These are phyloP conservation scores for Ambrosiella cleistominuta DNA, from an alignment of 2,329 filamentous ascomycete genomes.

Conservation along the genomic window DNA sequence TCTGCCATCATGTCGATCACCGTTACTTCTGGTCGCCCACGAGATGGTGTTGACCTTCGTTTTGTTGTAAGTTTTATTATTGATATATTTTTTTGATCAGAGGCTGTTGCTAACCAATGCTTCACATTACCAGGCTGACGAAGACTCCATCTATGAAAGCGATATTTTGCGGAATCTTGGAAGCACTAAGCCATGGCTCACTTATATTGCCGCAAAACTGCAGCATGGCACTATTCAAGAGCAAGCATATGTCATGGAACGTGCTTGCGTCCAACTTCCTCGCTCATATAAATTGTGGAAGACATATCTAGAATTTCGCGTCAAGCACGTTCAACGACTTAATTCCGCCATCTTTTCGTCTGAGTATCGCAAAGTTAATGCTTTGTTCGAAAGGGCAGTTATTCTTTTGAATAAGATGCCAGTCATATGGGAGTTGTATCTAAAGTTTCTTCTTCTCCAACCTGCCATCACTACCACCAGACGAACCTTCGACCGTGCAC, in stretches of 20 bases:
- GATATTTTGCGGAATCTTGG: conserved; percentile 74
- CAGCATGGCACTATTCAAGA: conserved; percentile 73
- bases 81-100: neutral
- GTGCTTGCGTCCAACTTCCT: conserved; percentile 75
- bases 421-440: conserved; percentile 93
- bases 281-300: conserved; percentile 98
- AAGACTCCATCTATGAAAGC: conserved; percentile 92
- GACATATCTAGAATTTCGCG: conserved; percentile 77
- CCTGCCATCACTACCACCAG: conserved; percentile 79
- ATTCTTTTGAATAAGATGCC: conserved; percentile 98
- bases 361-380: conserved; percentile 87
- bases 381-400: conserved; percentile 79
- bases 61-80: conserved; percentile 26
- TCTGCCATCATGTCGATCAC: conserved; percentile 3
- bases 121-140: conserved; percentile 45
- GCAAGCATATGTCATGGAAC: conserved; percentile 74
- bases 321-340: conserved; percentile 61
- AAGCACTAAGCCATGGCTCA: conserved; percentile 84
- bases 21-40: neutral
- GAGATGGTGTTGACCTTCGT: conserved; percentile 23
- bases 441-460: conserved; percentile 76
- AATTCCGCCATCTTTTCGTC: conserved; percentile 64
- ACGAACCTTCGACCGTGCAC: conserved; percentile 75
- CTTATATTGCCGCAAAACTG: conserved; percentile 80
- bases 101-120: neutral